Conservation (phyloP, 192 early-diverging fungal genomes). For the Piromyces finnis region DNA sequence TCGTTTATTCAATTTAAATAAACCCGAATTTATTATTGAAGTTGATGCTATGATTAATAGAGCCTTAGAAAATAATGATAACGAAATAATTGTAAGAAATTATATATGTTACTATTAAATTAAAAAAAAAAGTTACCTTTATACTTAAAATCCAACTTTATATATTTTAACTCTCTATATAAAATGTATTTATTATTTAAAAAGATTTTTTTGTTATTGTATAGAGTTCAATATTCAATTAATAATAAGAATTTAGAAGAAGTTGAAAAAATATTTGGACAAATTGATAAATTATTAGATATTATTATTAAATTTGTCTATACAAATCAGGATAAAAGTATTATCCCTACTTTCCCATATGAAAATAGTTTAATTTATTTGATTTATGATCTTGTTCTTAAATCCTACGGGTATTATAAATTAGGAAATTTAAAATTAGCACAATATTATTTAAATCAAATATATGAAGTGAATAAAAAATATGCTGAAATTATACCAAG, state of each 20-base stretch:
- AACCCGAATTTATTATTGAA: background rate
- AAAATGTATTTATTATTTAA: too few species aligned
- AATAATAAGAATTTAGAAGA: background rate
- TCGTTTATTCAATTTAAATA: background rate
- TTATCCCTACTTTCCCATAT: background rate
- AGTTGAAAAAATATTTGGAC: background rate
- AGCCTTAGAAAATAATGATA: background rate
- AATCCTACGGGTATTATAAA: background rate
- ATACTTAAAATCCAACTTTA: too few species aligned
- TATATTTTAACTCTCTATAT: too few species aligned
- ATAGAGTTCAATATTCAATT: background rate
- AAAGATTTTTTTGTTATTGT: background rate
- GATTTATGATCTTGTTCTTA: background rate
- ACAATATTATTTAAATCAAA: background rate
- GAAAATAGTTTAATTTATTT: background rate
- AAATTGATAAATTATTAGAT: background rate
- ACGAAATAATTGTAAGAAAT: background rate
- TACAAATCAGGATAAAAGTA: background rate
- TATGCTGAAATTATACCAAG: background rate
- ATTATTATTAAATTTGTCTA: background rate
- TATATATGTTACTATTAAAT: too few species aligned
- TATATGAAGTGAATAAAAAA: background rate
- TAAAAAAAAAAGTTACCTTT: too few species aligned
- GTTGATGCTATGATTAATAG: background rate
- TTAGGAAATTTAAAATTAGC: background rate